Evolutionary conservation across 192 early-diverging fungal genomes (phyloP), one percentile per base, ranked within the genome.

Genomic region (Backusella macrospora): DNA sequence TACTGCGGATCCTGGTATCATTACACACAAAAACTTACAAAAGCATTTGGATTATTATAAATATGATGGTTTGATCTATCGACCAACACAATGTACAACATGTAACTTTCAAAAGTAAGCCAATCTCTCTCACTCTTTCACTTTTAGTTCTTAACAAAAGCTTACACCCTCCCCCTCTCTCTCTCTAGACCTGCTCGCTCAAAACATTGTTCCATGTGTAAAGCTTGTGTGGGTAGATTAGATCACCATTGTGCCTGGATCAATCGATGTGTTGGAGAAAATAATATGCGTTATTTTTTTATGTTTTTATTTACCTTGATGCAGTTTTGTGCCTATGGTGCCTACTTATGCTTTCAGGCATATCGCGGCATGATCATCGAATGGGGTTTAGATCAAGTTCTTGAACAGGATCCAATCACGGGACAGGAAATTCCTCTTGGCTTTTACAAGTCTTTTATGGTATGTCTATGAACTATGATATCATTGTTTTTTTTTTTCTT

Each of bases 161-260:
- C n/a, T 34, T 2, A 34, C 0, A 34, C 0, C 29, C 29, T 34
- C 2, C 29, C 29, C 29, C 29, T 34, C 29, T 34, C n/a, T n/a
- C n/a, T n/a, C 21, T 10, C 49, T 68, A 87, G 84, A 68, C 86
- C 86, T 38, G 86, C 86, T 43, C 72, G 86, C 5, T 87, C 86
- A 10, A 87, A 87, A 47, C 86, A 87, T 66, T 87, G 86, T 64
- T 86, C 86, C 13, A 63, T 86, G 68, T 87, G 86, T 71, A 82
- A 87, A 18, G 79, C 78, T 40, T 87, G 86, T 70, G 78, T 87
- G 16, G 79, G 80, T 3, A 55, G 78, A 59, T 74, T 70, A 9
- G 86, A 87, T 62, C 86, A 87, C 21, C 86, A 87, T 43, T 88
- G 87, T 80, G 78, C 80, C 0, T 87, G 86, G 86, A 77, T 87